These are phyloP conservation scores for Penicillium lividum DNA, from an alignment of 495 filamentous ascomycete species.

Conservation along the genomic window DNA sequence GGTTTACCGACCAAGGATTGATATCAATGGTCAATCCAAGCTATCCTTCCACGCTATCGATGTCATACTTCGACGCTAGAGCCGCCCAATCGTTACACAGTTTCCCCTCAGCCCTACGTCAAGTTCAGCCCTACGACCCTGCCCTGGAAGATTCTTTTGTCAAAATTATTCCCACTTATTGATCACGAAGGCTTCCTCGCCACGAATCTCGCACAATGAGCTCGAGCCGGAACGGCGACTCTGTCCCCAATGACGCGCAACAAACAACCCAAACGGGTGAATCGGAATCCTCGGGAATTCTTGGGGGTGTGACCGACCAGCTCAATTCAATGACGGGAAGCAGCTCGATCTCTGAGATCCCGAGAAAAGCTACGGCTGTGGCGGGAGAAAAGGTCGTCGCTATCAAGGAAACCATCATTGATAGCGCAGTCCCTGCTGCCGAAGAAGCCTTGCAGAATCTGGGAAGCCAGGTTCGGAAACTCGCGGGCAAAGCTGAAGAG, in stretches of 20 bases:
- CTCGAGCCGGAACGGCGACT: slow-evolving; percentile 1
- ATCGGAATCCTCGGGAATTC: neutral
- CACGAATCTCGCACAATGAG: slow-evolving; percentile 3
- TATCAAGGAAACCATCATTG: slow-evolving; percentile 5
- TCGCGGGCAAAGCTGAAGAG: neutral
- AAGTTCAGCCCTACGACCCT: slow-evolving; percentile 16
- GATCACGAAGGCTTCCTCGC: neutral
- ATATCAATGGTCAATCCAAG: neutral
- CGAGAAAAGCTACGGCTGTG: neutral
- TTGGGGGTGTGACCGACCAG: neutral
- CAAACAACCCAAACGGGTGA: neutral
- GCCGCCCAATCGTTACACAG: neutral
- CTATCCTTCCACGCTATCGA: neutral
- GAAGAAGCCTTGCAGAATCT: slow-evolving; percentile 1
- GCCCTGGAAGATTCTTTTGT: neutral
- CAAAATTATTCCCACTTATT: neutral
- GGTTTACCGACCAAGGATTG: neutral
- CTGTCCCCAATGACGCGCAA: neutral
- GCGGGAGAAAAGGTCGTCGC: neutral
- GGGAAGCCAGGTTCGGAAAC: neutral
- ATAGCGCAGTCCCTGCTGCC: neutral
- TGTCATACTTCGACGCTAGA: slow-evolving; percentile 17
- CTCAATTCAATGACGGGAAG: neutral
- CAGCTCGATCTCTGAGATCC: neutral
- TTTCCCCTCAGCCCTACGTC: slow-evolving; percentile 25